These are phyloP conservation scores for Ophiostoma sp. DNA, from an alignment of 2,329 filamentous ascomycete species.

Conservation along the genomic window DNA sequence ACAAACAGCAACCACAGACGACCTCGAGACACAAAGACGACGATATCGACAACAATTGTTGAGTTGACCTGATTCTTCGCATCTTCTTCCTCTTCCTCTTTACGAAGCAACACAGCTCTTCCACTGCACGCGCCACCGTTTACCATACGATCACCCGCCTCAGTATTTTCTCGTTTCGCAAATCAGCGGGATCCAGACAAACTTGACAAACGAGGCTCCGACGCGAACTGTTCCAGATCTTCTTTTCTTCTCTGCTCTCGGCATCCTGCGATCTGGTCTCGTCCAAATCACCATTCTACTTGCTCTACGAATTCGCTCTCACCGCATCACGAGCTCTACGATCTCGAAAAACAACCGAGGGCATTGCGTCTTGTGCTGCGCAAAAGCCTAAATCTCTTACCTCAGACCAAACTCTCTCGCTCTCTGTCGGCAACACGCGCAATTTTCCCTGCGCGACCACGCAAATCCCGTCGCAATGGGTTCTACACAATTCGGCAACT, in stretches of 20 bases:
- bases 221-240: constrained; percentile 17
- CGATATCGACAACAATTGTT: background rate
- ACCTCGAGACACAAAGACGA: background rate
- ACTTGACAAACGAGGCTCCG: constrained; percentile 2
- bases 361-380: constrained; percentile 13
- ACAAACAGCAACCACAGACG: background rate
- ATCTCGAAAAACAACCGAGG: background rate
- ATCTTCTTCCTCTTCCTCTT: background rate
- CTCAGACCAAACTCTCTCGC: background rate
- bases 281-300: background rate
- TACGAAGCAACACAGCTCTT: background rate
- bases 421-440: background rate
- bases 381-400: background rate
- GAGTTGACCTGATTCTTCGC: background rate
- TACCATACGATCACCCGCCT: background rate
- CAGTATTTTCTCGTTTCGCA: constrained; percentile 10
- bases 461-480: constrained; percentile 49
- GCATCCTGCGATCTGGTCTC: background rate
- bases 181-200: background rate
- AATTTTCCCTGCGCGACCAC: background rate
- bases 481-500: constrained; percentile 62
- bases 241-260: background rate
- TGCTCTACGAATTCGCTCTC: background rate
- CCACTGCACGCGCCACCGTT: constrained; percentile 5
- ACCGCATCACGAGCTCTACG: background rate